Evolutionary conservation across 371 early-diverging fungal species (phyloP), one percentile per base, ranked within the genome.

Genomic region (Basidiobolus meristosporus): DNA sequence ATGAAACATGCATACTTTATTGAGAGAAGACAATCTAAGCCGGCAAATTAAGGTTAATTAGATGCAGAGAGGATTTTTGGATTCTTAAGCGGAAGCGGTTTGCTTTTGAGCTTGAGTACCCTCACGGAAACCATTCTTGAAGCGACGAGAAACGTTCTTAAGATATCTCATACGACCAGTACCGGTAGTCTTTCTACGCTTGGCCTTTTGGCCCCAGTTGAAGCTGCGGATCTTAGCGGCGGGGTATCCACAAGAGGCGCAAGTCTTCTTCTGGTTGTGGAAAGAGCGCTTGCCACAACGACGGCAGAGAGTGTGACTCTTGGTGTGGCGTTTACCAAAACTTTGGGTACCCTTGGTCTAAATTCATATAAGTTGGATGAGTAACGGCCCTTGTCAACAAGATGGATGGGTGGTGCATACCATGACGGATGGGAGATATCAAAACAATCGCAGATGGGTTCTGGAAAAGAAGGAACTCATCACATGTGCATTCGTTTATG

Each of bases 231-330:
- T 83, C 77, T 97, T 98, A 58, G 95, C 90, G 59, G 90, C 70
- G 44, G 99, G 99, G 77, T 91, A 98, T 50, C 90, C 99, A 73
- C 99, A 98, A 60, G 83, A 81, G 53, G 98, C 86, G 70, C 99
- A 99, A 45, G 84, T 86, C 80, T 91, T 86, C 88, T 96, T 98
- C 70, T 98, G 97, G 79, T 88, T 92, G 82, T 98, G 98, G 85
- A 90, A 98, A 46, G 97, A 72, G 52, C 92, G 89, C 53, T 78
- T 78, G 42, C 98, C 98, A 71, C 99, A 99, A 56, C 98, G 82
- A 59, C 82, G 73, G 83, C 99, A 99, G 58, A 96, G 72, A 40
- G 85, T 82, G 87, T 97, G 98, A 51, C 97, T 83, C 81, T 96
- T 95, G 76, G 84, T 91, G 80, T 98, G 95, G 60, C 93, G 89